Percentiles rank a stretch among this genome's conserved stretches.
phyloP scores from a whole-genome alignment of 2,329 filamentous ascomycete genomes.

The Nemania sp. region DNA sequence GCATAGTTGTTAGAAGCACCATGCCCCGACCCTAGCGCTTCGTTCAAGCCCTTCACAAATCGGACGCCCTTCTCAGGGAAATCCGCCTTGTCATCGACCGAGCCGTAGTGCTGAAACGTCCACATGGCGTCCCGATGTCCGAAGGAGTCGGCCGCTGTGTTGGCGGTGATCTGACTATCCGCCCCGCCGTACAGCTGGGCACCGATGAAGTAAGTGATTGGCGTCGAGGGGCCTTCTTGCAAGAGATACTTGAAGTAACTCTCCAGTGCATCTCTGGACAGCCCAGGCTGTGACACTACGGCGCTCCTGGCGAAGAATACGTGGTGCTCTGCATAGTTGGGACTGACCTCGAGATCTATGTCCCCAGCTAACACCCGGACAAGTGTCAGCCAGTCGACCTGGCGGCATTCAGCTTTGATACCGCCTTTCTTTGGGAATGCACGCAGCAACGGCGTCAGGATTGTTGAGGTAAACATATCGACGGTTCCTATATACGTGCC shows the following conservation, averaged over 20 bases:
- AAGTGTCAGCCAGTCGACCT: conserved; percentile 34
- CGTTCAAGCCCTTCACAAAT: conserved; percentile 33
- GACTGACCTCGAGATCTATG: conserved; percentile 24
- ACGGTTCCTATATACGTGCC: conserved; percentile 42
- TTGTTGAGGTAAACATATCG: conserved; percentile 30
- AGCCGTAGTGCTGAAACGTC: conserved; percentile 41
- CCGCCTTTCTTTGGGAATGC: conserved; percentile 24
- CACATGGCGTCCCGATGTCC: conserved; percentile 40
- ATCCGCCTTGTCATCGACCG: conserved; percentile 8
- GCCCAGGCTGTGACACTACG: conserved; percentile 36
- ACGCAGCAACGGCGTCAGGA: conserved; percentile 36
- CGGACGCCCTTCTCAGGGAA: conserved; percentile 31
- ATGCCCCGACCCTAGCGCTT: conserved; percentile 28
- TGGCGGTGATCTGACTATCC: conserved; percentile 39
- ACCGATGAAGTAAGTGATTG: conserved; percentile 41
- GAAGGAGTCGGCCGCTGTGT: conserved; percentile 28
- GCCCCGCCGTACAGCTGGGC: conserved; percentile 43
- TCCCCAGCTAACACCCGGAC: conserved; percentile 30
- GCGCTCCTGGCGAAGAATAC: conserved; percentile 46
- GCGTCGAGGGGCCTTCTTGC: conserved; percentile 14
- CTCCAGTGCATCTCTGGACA: conserved; percentile 29
- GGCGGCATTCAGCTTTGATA: conserved; percentile 2
- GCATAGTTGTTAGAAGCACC: conserved; percentile 38
- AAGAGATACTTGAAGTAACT: conserved; percentile 37
- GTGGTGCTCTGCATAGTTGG: conserved; percentile 25